Conservation (phyloP, 2,329 filamentous ascomycete species). For the Fusarium sp. region DNA sequence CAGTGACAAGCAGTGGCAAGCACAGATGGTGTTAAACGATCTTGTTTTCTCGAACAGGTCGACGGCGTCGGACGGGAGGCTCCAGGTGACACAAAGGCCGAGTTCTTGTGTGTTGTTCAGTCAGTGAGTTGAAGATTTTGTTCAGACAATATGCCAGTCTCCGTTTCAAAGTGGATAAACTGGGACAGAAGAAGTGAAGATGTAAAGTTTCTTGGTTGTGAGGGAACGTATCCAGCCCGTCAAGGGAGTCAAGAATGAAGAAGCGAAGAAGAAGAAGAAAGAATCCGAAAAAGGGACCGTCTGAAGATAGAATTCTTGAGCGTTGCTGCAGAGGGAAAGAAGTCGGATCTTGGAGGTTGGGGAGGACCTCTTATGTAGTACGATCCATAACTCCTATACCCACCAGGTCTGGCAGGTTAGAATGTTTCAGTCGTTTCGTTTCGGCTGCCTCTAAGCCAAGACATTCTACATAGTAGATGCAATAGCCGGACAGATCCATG, state of each 20-base stretch:
- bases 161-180: conserved; percentile 34
- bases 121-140: conserved; percentile 22
- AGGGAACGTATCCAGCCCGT: conserved; percentile 44
- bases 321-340: conserved; percentile 38
- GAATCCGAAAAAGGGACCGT: conserved; percentile 25
- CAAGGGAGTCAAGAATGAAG: conserved; percentile 35
- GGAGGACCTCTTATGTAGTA: conserved; percentile 42
- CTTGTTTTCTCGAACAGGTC: conserved; percentile 43
- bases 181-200: conserved; percentile 3
- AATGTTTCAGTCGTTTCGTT: conserved; percentile 45
- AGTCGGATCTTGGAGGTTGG: conserved; percentile 21
- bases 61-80: conserved; percentile 32
- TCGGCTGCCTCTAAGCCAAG: conserved; percentile 34
- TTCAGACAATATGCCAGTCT: conserved; percentile 31
- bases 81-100: conserved; percentile 31
- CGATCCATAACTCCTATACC: conserved; percentile 1
- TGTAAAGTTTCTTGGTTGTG: conserved; percentile 24
- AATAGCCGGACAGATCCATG: conserved; percentile 17
- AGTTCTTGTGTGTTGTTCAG: conserved; percentile 30
- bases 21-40: conserved; percentile 32
- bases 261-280: conserved; percentile 27
- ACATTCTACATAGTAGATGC: conserved; percentile 2
- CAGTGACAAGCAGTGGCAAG: conserved; percentile 36
- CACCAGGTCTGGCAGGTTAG: conserved; percentile 14
- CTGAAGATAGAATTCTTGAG: conserved; percentile 45